phyloP scores from a whole-genome alignment of 371 early-diverging fungal species.

The Mortierella sp. region DNA sequence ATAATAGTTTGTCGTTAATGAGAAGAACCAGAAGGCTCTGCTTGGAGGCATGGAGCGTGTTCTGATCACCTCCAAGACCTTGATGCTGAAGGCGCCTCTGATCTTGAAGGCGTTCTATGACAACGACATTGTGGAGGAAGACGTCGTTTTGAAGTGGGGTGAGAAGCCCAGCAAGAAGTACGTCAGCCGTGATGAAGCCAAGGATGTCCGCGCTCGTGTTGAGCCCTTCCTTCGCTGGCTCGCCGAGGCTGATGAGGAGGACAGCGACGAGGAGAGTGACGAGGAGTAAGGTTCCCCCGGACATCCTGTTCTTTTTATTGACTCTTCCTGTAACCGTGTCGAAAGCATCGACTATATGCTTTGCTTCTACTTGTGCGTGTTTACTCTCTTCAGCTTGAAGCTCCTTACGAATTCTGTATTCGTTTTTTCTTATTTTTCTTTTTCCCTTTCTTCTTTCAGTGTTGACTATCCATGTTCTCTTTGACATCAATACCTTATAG shows the following conservation, averaged over 20 bases:
- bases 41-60: slow-evolving; percentile 95
- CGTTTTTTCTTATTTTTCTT: not conserved
- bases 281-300: slow-evolving; percentile 4
- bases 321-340: too few species aligned
- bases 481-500: too few species aligned
- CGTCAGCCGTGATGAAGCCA: slow-evolving; percentile 80
- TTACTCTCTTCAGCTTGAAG: too few species aligned
- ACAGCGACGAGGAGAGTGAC: slow-evolving; percentile 45
- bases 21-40: slow-evolving; percentile 90
- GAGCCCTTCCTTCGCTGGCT: slow-evolving; percentile 95
- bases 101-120: slow-evolving; percentile 93
- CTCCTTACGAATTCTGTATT: not conserved
- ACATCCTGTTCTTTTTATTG: too few species aligned
- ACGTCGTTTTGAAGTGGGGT: slow-evolving; percentile 84
- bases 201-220: slow-evolving; percentile 85
- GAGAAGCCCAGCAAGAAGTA: slow-evolving; percentile 92
- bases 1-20: slow-evolving; percentile 71
- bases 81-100: slow-evolving; percentile 79
- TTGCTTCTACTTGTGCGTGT: too few species aligned
- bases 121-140: slow-evolving; percentile 92
- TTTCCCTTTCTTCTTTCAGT: too few species aligned
- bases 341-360: too few species aligned
- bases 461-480: too few species aligned
- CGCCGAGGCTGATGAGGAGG: slow-evolving; percentile 66
- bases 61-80: slow-evolving; percentile 72